Conservation (phyloP, 169 alveolate genomes). For the Cryptosporidium muris region DNA sequence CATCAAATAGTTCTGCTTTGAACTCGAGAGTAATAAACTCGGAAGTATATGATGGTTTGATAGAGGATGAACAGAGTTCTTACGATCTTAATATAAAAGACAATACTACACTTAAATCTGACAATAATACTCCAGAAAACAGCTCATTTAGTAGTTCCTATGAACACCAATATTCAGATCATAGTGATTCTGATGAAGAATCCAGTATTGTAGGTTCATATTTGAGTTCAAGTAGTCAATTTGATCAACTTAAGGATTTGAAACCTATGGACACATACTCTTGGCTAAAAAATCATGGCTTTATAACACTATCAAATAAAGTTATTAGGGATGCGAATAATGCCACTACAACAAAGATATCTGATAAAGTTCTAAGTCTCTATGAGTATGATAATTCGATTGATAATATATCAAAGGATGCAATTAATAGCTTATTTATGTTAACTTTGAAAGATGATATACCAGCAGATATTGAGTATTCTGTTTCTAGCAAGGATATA, state of each 20-base stretch:
- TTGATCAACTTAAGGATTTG: constrained; percentile 13
- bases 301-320: constrained; percentile 24
- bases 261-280: constrained; percentile 63
- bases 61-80: constrained; percentile 24
- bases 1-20: no score
- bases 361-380: no score
- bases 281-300: constrained; percentile 60
- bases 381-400: no score
- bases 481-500: no score
- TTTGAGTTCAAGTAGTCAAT: not conserved
- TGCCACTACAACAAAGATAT: no score
- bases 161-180: constrained; percentile 17
- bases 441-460: no score
- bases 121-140: not conserved
- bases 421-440: no score
- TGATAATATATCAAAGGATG: no score
- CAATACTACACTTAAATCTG: not conserved
- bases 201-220: constrained; percentile 18
- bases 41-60: constrained; percentile 22
- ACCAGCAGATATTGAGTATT: no score
- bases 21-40: no score
- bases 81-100: not conserved
- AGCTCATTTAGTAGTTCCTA: constrained; percentile 8
- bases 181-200: not conserved
- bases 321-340: no score